These are phyloP conservation scores for Pascua sp. DNA, from an alignment of 1,284 basidiomycete genomes.

Conservation along the genomic window DNA sequence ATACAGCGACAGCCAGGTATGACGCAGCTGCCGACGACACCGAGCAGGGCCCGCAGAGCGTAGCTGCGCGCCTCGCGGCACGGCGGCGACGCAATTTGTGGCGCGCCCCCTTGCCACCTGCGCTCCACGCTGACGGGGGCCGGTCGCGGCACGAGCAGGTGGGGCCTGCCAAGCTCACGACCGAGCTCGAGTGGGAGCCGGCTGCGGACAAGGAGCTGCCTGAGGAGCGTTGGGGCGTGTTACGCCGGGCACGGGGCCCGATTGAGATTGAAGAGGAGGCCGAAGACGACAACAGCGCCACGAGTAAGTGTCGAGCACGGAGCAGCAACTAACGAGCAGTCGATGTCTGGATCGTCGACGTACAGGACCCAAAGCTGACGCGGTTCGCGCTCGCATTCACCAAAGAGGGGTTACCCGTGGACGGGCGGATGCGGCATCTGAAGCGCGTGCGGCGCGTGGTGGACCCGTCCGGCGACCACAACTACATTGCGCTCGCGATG, in stretches of 20 bases:
- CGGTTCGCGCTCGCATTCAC: conserved; percentile 11
- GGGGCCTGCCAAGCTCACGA: conserved; percentile 22
- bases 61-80: too few species aligned
- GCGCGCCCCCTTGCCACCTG: conserved; percentile 23
- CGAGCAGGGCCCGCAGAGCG: too few species aligned
- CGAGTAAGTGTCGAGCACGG: conserved; percentile 25
- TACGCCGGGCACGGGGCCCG: conserved; percentile 32
- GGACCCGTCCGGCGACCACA: conserved; percentile 14
- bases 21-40: too few species aligned
- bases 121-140: conserved; percentile 23
- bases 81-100: too few species aligned
- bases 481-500: conserved; percentile 33
- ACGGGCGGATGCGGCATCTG: conserved; percentile 65
- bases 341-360: conserved; percentile 78
- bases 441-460: conserved; percentile 61
- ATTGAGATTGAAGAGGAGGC: conserved; percentile 37
- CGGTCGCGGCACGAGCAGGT: conserved; percentile 11
- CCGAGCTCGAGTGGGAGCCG: conserved; percentile 29
- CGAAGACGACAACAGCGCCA: conserved; percentile 22
- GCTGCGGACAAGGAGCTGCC: conserved; percentile 9
- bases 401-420: conserved; percentile 18
- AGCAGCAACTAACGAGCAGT: conserved; percentile 47
- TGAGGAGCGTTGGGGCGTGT: conserved; percentile 21
- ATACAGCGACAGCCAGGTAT: too few species aligned
- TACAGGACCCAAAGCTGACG: conserved; percentile 57